These are phyloP conservation scores for Orbilia javanica DNA, from an alignment of 2,329 filamentous ascomycete genomes.

Conservation along the genomic window DNA sequence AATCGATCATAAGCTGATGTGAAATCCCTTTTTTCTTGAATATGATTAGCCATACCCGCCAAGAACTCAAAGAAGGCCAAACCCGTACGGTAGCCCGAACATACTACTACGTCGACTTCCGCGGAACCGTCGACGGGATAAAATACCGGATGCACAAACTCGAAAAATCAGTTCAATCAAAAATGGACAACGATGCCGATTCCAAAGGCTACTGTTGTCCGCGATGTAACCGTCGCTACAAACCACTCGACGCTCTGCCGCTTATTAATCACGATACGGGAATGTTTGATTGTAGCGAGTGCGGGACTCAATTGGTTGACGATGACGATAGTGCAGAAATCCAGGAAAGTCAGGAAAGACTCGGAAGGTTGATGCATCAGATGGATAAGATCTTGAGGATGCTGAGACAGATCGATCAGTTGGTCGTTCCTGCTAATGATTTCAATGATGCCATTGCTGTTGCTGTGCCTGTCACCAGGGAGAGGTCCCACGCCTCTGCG, in stretches of 20 bases:
- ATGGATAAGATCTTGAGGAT: slow-evolving; percentile 82
- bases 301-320: slow-evolving; percentile 74
- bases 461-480: slow-evolving; percentile 61
- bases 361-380: slow-evolving; percentile 77
- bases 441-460: slow-evolving; percentile 62
- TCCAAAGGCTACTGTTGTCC: slow-evolving; percentile 84
- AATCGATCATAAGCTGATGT: not conserved
- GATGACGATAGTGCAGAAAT: slow-evolving; percentile 78
- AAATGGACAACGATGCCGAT: slow-evolving; percentile 68
- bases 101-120: slow-evolving; percentile 97
- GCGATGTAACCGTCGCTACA: slow-evolving; percentile 86
- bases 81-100: slow-evolving; percentile 85
- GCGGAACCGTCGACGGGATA: slow-evolving; percentile 92
- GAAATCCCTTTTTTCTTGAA: too few relatives aligned
- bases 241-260: slow-evolving; percentile 88
- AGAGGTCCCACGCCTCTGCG: slow-evolving; percentile 54
- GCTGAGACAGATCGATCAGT: slow-evolving; percentile 80
- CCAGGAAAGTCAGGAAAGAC: slow-evolving; percentile 68
- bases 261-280: slow-evolving; percentile 72
- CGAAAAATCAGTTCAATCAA: slow-evolving; percentile 86
- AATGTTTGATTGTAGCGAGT: slow-evolving; percentile 87
- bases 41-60: slow-evolving; percentile 74
- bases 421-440: slow-evolving; percentile 73
- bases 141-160: slow-evolving; percentile 93
- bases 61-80: slow-evolving; percentile 83